A percentile compares a stretch with the other conserved stretches of the same genome.
phyloP scores from a whole-genome alignment of 2,329 filamentous ascomycete species.

The Beauveria rudraprayagi region DNA sequence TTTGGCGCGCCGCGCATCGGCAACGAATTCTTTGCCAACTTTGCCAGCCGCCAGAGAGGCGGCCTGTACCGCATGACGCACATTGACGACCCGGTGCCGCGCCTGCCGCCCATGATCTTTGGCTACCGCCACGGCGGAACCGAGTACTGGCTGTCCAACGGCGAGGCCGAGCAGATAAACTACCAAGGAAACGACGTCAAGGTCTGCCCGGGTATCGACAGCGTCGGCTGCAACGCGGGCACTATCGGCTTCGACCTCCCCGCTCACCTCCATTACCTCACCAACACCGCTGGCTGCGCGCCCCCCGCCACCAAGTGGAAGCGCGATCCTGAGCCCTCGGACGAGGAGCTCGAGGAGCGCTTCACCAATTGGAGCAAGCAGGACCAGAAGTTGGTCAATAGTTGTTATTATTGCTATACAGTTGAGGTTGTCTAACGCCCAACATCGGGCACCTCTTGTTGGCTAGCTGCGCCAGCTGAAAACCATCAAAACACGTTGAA shows the following conservation, averaged over 20 bases:
- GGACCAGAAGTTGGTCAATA: constrained; percentile 22
- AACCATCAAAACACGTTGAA: too few species aligned
- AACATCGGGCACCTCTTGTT: too few species aligned
- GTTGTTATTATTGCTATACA: neutral
- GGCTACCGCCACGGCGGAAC: constrained; percentile 60
- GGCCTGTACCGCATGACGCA: constrained; percentile 59
- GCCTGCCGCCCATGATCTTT: constrained; percentile 52
- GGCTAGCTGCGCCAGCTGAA: too few species aligned
- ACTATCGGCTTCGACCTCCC: constrained; percentile 34
- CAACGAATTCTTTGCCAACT: constrained; percentile 45
- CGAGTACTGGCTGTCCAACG: constrained; percentile 55
- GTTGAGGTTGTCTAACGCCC: too few species aligned
- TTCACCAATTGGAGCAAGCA: constrained; percentile 27
- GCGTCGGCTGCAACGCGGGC: constrained; percentile 43
- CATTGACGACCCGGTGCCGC: constrained; percentile 57
- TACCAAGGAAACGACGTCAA: constrained; percentile 34
- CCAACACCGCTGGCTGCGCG: constrained; percentile 32
- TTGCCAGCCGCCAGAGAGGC: constrained; percentile 44
- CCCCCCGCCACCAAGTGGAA: constrained; percentile 19
- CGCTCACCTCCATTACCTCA: constrained; percentile 44
- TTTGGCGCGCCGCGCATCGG: constrained; percentile 61
- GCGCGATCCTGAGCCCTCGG: constrained; percentile 18
- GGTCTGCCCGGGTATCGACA: constrained; percentile 41
- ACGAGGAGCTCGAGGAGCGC: constrained; percentile 31
- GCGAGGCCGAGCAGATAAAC: constrained; percentile 23